Evolutionary conservation across 2,329 filamentous ascomycete genomes (phyloP).

Genomic region (Drechslera avenae): DNA sequence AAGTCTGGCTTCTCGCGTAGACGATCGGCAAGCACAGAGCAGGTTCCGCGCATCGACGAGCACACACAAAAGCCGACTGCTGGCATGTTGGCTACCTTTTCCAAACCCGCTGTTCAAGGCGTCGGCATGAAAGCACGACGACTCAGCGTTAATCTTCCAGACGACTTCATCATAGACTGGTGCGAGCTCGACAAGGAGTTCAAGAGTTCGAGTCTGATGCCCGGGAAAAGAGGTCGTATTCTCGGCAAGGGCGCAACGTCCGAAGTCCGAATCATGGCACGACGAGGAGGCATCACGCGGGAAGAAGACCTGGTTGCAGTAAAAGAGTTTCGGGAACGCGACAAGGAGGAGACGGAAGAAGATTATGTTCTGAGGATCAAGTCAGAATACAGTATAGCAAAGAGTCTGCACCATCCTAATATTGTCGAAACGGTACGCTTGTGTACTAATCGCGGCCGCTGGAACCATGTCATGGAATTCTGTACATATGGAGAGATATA

Average conservation of each 20-base stretch:
- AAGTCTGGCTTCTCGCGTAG: constrained; percentile 34
- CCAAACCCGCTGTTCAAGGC: constrained; percentile 64
- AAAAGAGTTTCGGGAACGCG: constrained; percentile 82
- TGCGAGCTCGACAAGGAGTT: constrained; percentile 72
- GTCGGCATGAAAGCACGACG: constrained; percentile 79
- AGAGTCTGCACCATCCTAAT: constrained; percentile 84
- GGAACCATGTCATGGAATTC: constrained; percentile 94
- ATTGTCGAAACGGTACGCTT: constrained; percentile 80
- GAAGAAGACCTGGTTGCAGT: constrained; percentile 77
- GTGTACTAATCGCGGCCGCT: constrained; percentile 73
- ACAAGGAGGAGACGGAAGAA: constrained; percentile 68
- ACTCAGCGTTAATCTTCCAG: constrained; percentile 73
- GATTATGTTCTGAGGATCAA: constrained; percentile 91
- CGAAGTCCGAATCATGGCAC: constrained; percentile 78
- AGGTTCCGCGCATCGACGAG: constrained; percentile 31
- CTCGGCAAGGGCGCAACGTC: constrained; percentile 84
- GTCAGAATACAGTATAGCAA: constrained; percentile 86
- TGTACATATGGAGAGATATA: constrained; percentile 83
- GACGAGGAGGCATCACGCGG: constrained; percentile 62
- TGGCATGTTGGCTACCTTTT: constrained; percentile 44
- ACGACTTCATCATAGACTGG: constrained; percentile 74
- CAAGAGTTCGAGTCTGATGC: constrained; percentile 67
- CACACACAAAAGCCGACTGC: constrained; percentile 37
- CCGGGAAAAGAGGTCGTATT: constrained; percentile 74
- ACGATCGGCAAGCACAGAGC: constrained; percentile 47